phyloP scores from a whole-genome alignment of 441 rosid genomes.

The Gossypium laxum region DNA sequence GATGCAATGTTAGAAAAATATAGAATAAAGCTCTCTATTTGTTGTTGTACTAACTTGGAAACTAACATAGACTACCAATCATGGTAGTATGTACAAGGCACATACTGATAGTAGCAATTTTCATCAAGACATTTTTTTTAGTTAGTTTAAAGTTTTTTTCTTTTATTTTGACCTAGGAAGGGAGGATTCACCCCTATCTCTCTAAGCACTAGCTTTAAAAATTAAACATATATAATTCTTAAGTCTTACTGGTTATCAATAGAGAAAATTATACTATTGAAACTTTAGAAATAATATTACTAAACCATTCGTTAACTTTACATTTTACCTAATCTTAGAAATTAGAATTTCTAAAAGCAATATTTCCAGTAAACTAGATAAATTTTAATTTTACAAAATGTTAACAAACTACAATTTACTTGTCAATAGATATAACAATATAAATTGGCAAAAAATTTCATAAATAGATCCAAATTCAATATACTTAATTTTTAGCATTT shows the following conservation, averaged over 20 bases:
- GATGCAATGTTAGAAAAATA: background rate
- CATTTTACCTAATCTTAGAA: background rate
- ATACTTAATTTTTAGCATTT: background rate
- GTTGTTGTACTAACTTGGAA: background rate
- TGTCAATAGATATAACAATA: background rate
- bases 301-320: background rate
- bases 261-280: background rate
- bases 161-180: background rate
- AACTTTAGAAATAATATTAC: background rate
- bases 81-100: background rate
- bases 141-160: background rate
- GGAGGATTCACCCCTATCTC: background rate
- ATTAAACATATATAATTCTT: background rate
- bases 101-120: background rate
- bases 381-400: background rate
- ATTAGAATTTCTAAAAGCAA: background rate
- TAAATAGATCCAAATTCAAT: background rate
- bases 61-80: background rate
- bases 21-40: background rate
- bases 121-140: background rate
- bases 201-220: background rate
- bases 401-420: background rate
- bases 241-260: background rate
- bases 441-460: background rate
- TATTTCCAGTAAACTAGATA: constrained; percentile 1